phyloP scores from a whole-genome alignment of 2,329 filamentous ascomycete species.

The Boeremia lycopersici region DNA sequence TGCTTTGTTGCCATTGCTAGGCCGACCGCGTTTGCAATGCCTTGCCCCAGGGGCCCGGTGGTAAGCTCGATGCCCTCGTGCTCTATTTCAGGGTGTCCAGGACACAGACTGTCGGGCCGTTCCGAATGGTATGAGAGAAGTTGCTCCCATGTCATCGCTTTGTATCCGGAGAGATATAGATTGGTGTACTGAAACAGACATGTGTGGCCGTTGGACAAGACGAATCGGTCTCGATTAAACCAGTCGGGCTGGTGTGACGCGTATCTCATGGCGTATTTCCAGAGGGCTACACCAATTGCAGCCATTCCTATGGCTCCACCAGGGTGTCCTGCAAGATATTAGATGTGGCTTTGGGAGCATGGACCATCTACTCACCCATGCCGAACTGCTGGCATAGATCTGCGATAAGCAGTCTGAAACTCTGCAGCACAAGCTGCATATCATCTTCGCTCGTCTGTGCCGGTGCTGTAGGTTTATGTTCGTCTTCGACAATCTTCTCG shows the following conservation, averaged over 20 bases:
- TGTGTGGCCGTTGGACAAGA: conserved; percentile 65
- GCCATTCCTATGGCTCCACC: conserved; percentile 65
- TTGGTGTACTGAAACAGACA: conserved; percentile 63
- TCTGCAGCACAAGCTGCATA: conserved; percentile 57
- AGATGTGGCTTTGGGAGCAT: conserved; percentile 25
- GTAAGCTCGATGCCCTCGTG: conserved; percentile 64
- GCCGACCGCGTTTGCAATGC: conserved; percentile 64
- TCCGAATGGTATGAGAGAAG: conserved; percentile 61
- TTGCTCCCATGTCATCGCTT: conserved; percentile 61
- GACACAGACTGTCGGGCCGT: conserved; percentile 57
- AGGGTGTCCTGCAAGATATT: not conserved
- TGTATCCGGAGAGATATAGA: conserved; percentile 60
- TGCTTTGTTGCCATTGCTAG: conserved; percentile 63
- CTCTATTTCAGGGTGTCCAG: conserved; percentile 64
- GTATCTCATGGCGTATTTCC: conserved; percentile 68
- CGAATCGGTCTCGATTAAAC: conserved; percentile 68
- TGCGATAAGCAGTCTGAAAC: conserved; percentile 68
- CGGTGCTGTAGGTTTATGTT: conserved; percentile 22
- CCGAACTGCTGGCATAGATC: conserved; percentile 72
- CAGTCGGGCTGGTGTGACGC: conserved; percentile 60
- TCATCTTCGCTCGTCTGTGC: conserved; percentile 23
- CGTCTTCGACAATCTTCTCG: conserved; percentile 20
- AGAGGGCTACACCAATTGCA: conserved; percentile 65
- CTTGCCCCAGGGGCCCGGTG: conserved; percentile 64
- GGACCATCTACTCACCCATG: conserved; percentile 61